phyloP scores from a whole-genome alignment of 768 basidiomycete species.

The Rubroboletus pulcherrimus region DNA sequence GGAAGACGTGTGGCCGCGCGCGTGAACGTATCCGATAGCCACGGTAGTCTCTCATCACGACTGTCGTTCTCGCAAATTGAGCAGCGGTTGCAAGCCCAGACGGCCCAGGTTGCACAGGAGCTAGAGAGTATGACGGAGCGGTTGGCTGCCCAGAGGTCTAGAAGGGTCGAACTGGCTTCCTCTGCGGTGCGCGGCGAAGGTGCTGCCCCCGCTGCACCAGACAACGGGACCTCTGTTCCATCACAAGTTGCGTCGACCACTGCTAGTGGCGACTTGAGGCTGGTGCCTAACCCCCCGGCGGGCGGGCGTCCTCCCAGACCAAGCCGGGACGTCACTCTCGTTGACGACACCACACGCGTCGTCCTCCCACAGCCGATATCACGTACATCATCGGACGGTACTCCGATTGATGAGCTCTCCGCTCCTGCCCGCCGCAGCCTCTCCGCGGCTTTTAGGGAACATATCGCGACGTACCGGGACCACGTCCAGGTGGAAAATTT shows the following conservation, averaged over 20 bases:
- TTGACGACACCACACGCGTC: slow-evolving; percentile 18
- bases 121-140: slow-evolving; percentile 31
- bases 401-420: slow-evolving; percentile 17
- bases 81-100: slow-evolving; percentile 28
- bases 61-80: slow-evolving; percentile 25
- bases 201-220: neutral
- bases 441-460: slow-evolving; percentile 22
- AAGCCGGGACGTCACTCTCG: slow-evolving; percentile 14
- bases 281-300: slow-evolving; percentile 2
- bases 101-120: slow-evolving; percentile 31
- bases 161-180: slow-evolving; percentile 21
- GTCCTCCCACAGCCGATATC: slow-evolving; percentile 21
- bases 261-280: slow-evolving; percentile 1
- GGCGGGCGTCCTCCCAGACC: slow-evolving; percentile 16
- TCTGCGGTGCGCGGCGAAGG: slow-evolving; percentile 8
- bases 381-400: slow-evolving; percentile 23
- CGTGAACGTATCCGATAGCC: slow-evolving; percentile 19
- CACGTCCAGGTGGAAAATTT: neutral
- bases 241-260: neutral
- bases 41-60: slow-evolving; percentile 15
- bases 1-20: slow-evolving; percentile 35
- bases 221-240: neutral
- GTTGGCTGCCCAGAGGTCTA: slow-evolving; percentile 21
- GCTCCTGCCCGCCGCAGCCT: slow-evolving; percentile 15
- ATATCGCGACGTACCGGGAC: slow-evolving; percentile 16